These are phyloP conservation scores for Phytophthora sansomeana DNA, from an alignment of 352 stramenopile genomes.

Conservation along the genomic window DNA sequence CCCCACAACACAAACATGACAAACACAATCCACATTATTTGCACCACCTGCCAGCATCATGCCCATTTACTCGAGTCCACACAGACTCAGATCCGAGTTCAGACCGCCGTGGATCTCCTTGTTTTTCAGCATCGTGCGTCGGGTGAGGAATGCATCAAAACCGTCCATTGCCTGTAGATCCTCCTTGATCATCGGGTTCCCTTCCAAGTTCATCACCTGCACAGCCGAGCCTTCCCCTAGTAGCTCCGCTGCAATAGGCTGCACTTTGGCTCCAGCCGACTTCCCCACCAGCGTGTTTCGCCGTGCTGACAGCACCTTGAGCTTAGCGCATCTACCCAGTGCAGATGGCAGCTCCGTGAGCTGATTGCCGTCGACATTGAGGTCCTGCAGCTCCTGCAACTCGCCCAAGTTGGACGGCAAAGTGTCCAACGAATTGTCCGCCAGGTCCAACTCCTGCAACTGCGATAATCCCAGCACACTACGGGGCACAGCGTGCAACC, in stretches of 20 bases:
- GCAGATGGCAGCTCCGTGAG: conserved; percentile 51
- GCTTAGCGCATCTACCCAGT: conserved; percentile 67
- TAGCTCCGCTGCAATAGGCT: conserved; percentile 67
- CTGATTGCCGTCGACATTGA: conserved; percentile 73
- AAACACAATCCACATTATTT: conserved; percentile 21
- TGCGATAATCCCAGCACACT: conserved; percentile 54
- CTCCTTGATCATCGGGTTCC: conserved; percentile 82
- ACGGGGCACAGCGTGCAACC: conserved; percentile 49
- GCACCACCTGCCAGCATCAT: background rate
- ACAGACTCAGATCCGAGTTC: conserved; percentile 82
- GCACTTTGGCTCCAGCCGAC: conserved; percentile 21
- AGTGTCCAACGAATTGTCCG: conserved; percentile 56
- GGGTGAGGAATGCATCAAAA: conserved; percentile 74
- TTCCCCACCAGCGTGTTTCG: conserved; percentile 54
- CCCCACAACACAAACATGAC: conserved; percentile 3
- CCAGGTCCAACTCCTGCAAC: conserved; percentile 78
- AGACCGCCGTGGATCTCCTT: conserved; percentile 88
- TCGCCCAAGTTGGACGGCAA: conserved; percentile 57
- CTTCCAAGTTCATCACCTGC: conserved; percentile 86
- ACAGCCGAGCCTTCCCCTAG: conserved; percentile 61
- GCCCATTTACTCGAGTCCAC: conserved; percentile 66
- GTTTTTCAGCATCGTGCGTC: conserved; percentile 86
- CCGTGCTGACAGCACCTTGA: conserved; percentile 78
- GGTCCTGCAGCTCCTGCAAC: conserved; percentile 65
- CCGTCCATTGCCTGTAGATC: conserved; percentile 83